Evolutionary conservation across 2,329 filamentous ascomycete species (phyloP).

Genomic region (Hypoxylon rubiginosum): DNA sequence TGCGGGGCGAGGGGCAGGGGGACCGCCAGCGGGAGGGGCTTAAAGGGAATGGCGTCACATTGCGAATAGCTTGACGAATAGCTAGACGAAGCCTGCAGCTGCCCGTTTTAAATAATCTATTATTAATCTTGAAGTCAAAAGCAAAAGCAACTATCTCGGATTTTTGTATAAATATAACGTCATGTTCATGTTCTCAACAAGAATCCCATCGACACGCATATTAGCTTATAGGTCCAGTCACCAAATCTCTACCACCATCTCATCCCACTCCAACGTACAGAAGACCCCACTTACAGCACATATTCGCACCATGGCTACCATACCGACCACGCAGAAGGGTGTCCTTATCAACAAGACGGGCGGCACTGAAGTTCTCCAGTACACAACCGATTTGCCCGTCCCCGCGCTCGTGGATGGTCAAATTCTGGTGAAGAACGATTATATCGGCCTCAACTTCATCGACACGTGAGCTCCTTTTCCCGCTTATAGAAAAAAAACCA

Average conservation of each 20-base stretch:
- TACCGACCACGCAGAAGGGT: conserved; percentile 79
- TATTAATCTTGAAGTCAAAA: conserved; percentile 10
- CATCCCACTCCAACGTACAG: conserved; percentile 29
- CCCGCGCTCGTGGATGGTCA: conserved; percentile 77
- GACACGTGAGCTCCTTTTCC: conserved; percentile 71
- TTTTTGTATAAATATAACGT: background rate
- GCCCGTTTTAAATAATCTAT: background rate
- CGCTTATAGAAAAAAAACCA: background rate
- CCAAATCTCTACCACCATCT: conserved; percentile 31
- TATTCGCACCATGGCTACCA: conserved; percentile 50
- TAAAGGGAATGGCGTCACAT: conserved; percentile 32
- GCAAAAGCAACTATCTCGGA: background rate
- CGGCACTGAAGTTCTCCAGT: conserved; percentile 78
- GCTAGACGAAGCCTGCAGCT: conserved; percentile 1
- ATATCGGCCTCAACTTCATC: conserved; percentile 87
- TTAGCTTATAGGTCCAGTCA: conserved; percentile 33
- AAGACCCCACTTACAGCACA: conserved; percentile 12
- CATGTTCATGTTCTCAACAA: conserved; percentile 37
- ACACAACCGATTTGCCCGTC: conserved; percentile 78
- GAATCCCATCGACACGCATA: conserved; percentile 36
- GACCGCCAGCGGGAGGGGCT: conserved; percentile 9
- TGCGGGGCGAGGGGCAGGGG: conserved; percentile 27
- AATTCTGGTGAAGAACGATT: conserved; percentile 84
- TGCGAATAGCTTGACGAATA: conserved; percentile 7
- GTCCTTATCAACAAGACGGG: conserved; percentile 80